Base-by-base conservation (phyloP, 208 protist species). In the Leishmania major region DNA sequence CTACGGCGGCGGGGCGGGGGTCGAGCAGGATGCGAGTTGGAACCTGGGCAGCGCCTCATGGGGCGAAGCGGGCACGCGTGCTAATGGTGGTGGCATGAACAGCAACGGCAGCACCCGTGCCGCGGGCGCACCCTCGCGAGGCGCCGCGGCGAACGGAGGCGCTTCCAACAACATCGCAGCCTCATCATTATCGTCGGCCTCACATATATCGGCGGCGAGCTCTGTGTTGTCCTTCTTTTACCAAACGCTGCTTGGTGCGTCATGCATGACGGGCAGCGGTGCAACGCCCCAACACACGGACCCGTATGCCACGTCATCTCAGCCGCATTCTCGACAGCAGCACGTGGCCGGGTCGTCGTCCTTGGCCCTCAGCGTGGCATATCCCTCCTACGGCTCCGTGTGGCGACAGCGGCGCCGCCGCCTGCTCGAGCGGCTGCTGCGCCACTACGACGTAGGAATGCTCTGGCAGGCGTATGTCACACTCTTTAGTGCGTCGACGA, bases 401-500 rank as follows among this genome's bases (percentile, higher is more conserved):
- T 86, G 83, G 83, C 78, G 57, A 31, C 78, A 81, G 78, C 83
- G 80, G 59, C 78, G 83, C 1, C 78, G 67, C 5, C 78, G 83
- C 15, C 83, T 86, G 31, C 73, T 86, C 25, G 74, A 82, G 40
- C 78, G 83, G 6, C 49, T 86, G 3, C 75, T 83, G 28, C 83
- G 78, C 6, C 83, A 86, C 78, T 86, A 83, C 78, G 74, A 82
- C n/a, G 75, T 77, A 7, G 74, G 72, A 15, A 77, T 86, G 62
- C 73, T 86, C 1, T 86, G 83, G 83, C 83, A 86, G 67, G 83
- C 83, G 55, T 86, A 86, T 59, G 83, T 86, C 17, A 55, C 83
- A n/a, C 73, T 86, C 28, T 86, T 86, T 64, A 19, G 66, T 47
- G 40, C 78, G 28, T 76, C 83, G 22, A 79, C 66, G 47, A 79